Percentiles rank a stretch among this genome's conserved stretches.
Conservation (phyloP, 2,329 filamentous ascomycete species). For the Ascocoryne sarcoides region DNA sequence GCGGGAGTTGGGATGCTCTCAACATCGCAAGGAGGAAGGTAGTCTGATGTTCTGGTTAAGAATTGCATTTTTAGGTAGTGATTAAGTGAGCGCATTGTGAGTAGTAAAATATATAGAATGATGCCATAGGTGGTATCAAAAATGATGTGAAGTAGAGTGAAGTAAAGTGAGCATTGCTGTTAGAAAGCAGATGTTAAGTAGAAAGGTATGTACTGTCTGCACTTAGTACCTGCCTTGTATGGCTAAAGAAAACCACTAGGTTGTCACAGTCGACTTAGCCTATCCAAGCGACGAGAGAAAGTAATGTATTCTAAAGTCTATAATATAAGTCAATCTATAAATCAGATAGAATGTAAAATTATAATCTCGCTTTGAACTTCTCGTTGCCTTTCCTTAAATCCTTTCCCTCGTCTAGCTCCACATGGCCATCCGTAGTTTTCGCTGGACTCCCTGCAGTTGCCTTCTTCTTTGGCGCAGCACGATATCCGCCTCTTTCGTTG, state of each 20-base stretch:
- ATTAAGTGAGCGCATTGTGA: neutral
- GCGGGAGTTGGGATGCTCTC: neutral
- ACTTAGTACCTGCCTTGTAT: no score
- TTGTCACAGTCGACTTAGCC: no score
- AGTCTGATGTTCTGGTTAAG: neutral
- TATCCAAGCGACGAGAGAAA: no score
- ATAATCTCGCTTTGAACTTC: constrained; percentile 22
- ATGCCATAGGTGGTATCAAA: no score
- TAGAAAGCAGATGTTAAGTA: no score
- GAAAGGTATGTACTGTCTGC: no score
- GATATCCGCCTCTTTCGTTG: constrained; percentile 47
- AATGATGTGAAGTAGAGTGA: no score
- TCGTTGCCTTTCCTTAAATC: constrained; percentile 30
- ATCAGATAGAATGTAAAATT: constrained; percentile 5
- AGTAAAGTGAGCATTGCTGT: no score
- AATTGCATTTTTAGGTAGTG: neutral
- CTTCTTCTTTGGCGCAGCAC: constrained; percentile 48
- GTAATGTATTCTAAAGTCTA: no score
- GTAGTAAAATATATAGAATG: no score
- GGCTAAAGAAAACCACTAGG: no score
- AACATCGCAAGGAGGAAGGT: neutral
- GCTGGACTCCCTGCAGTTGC: constrained; percentile 26
- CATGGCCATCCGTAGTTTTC: constrained; percentile 26
- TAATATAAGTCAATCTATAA: no score
- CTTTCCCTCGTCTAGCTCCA: constrained; percentile 31